Conservation (phyloP, 257 asterid genomes). For the Capsicum pubescens region DNA sequence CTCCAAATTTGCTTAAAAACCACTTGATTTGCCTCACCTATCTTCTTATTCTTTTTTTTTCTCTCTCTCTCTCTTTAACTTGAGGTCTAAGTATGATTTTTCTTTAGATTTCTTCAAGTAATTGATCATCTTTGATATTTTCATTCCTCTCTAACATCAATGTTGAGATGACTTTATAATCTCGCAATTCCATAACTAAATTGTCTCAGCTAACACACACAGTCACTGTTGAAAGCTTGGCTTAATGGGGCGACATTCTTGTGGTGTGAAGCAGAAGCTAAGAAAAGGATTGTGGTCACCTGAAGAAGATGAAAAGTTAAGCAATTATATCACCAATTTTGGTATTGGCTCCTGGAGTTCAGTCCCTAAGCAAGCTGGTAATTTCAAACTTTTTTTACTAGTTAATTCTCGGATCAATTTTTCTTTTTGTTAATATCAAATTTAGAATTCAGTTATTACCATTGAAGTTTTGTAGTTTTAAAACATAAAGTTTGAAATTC, state of each 20-base stretch:
- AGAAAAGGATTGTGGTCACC: slow-evolving; percentile 96
- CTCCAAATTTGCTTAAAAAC: slow-evolving; percentile 62
- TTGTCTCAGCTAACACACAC: background rate
- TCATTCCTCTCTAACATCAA: background rate
- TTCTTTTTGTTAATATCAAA: background rate
- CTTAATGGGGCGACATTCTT: slow-evolving; percentile 68
- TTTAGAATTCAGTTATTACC: background rate
- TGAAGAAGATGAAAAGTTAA: slow-evolving; percentile 81
- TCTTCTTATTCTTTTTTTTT: background rate
- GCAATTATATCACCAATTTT: slow-evolving; percentile 65
- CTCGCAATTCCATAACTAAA: background rate
- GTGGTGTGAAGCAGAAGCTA: slow-evolving; percentile 70
- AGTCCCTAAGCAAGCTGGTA: slow-evolving; percentile 89
- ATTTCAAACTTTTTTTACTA: background rate
- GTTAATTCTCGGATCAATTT: background rate
- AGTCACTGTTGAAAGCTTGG: background rate
- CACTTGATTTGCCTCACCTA: slow-evolving; percentile 56
- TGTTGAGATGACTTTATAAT: slow-evolving; percentile 21
- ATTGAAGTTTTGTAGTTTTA: background rate
- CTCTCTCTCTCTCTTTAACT: slow-evolving; percentile 41
- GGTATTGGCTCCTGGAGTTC: slow-evolving; percentile 98
- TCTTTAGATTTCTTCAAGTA: slow-evolving; percentile 44
- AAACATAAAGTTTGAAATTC: background rate
- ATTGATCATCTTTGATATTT: slow-evolving; percentile 18
- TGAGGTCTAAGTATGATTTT: slow-evolving; percentile 55